These are phyloP conservation scores for Ophiostoma piceae DNA, from an alignment of 2,329 filamentous ascomycete genomes.

Conservation along the genomic window DNA sequence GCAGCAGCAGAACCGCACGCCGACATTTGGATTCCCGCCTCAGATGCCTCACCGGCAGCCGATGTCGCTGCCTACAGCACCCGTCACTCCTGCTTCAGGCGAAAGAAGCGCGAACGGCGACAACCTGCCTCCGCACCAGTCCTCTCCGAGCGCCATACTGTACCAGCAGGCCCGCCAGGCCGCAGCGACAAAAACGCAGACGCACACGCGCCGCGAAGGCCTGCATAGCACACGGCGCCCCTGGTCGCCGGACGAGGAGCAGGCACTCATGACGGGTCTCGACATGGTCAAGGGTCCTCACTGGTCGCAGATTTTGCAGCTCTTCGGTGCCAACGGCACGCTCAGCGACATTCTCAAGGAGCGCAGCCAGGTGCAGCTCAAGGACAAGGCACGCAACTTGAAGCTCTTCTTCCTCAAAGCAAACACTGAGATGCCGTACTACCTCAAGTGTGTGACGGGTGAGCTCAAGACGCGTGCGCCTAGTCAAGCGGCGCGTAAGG, in stretches of 20 bases:
- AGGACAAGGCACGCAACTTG: slow-evolving; percentile 85
- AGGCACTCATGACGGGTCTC: slow-evolving; percentile 80
- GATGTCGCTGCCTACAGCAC: neutral
- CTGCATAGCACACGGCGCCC: slow-evolving; percentile 63
- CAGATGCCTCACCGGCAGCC: slow-evolving; percentile 29
- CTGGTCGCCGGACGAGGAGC: slow-evolving; percentile 86
- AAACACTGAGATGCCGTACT: slow-evolving; percentile 83
- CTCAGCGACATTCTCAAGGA: slow-evolving; percentile 81
- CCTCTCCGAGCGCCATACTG: slow-evolving; percentile 49
- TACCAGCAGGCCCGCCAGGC: slow-evolving; percentile 57
- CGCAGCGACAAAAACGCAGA: slow-evolving; percentile 51
- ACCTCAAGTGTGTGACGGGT: slow-evolving; percentile 80
- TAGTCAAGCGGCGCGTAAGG: slow-evolving; percentile 63
- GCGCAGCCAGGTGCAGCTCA: slow-evolving; percentile 83
- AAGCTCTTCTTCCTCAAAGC: slow-evolving; percentile 91
- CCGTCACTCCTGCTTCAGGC: neutral
- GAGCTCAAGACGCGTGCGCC: slow-evolving; percentile 83
- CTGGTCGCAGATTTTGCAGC: slow-evolving; percentile 83
- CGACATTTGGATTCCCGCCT: slow-evolving; percentile 13
- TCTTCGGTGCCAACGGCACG: slow-evolving; percentile 75
- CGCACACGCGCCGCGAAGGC: slow-evolving; percentile 52
- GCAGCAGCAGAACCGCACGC: slow-evolving; percentile 20
- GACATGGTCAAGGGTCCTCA: slow-evolving; percentile 86
- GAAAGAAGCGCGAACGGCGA: slow-evolving; percentile 27
- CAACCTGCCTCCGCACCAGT: slow-evolving; percentile 51